A percentile compares a stretch with the other conserved stretches of the same genome.
Evolutionary conservation across 257 asterid genomes (phyloP).

Genomic region (Solanum habrochaites): DNA sequence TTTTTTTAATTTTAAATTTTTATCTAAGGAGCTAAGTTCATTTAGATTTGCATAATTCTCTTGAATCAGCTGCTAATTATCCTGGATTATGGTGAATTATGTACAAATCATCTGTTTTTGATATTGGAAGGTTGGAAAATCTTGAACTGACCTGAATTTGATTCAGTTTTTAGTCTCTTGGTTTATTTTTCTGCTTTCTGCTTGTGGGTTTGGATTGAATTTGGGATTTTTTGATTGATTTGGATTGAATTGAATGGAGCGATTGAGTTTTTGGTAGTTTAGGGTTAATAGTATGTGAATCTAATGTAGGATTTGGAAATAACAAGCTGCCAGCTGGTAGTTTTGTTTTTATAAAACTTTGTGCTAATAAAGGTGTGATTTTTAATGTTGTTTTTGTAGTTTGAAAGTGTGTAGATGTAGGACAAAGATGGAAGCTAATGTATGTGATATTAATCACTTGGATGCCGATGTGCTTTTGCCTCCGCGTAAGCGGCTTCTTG

Average conservation of each 20-base stretch:
- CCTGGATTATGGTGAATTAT: slow-evolving; percentile 12
- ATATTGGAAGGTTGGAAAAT: neutral
- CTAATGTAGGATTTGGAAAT: slow-evolving; percentile 13
- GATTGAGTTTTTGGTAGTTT: slow-evolving; percentile 13
- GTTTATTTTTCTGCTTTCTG: neutral
- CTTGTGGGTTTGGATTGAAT: neutral
- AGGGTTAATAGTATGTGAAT: slow-evolving; percentile 2
- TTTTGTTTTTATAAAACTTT: neutral
- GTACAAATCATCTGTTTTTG: neutral
- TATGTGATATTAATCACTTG: slow-evolving; percentile 52
- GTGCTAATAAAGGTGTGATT: slow-evolving; percentile 17
- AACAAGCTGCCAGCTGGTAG: neutral
- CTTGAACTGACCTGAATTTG: neutral
- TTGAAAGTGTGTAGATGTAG: slow-evolving; percentile 18
- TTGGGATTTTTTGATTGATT: slow-evolving; percentile 10
- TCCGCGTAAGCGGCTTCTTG: slow-evolving; percentile 87
- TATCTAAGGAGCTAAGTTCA: slow-evolving; percentile 1
- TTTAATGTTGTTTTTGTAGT: slow-evolving; percentile 17
- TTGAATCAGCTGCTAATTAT: slow-evolving; percentile 12
- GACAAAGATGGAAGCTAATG: slow-evolving; percentile 48
- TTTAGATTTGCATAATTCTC: slow-evolving; percentile 22
- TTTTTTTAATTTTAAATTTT: too few species aligned
- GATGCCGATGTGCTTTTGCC: slow-evolving; percentile 87
- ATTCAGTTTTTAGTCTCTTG: neutral
- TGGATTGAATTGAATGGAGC: neutral